Conservation (phyloP, 352 stramenopile species). For the Globisporangium sylvaticum region DNA sequence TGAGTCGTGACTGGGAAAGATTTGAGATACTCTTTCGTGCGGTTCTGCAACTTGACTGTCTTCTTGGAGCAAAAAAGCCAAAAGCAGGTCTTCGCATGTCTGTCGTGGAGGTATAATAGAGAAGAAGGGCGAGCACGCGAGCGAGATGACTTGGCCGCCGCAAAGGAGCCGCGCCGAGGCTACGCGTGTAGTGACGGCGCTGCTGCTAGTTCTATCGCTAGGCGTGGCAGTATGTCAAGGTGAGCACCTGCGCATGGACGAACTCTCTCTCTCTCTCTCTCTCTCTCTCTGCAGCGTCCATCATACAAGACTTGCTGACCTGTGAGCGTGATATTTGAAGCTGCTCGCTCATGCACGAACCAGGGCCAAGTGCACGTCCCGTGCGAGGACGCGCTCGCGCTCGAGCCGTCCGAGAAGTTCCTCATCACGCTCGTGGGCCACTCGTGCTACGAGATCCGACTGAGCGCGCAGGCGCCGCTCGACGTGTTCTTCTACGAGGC, state of each 20-base stretch:
- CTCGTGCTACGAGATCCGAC: conserved; percentile 43
- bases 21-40: background rate
- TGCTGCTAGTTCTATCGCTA: background rate
- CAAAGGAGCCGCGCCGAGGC: background rate
- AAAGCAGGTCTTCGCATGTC: background rate
- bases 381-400: conserved; percentile 43
- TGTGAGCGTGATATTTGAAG: too few relatives aligned
- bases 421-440: conserved; percentile 55
- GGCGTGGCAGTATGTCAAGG: background rate
- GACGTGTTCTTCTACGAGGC: conserved; percentile 55
- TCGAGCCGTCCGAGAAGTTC: conserved; percentile 40
- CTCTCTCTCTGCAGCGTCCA: background rate
- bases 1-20: background rate
- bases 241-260: background rate
- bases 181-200: background rate
- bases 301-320: too few relatives aligned
- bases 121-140: background rate
- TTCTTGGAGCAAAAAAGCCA: background rate
- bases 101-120: background rate
- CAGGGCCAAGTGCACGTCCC: conserved; percentile 41
- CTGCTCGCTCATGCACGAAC: conserved; percentile 35
- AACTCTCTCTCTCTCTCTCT: background rate
- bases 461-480: conserved; percentile 34
- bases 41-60: background rate
- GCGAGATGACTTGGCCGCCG: background rate